These are phyloP conservation scores for Coccomyxa sp. DNA, from an alignment of 139 green algal species.

Conservation along the genomic window DNA sequence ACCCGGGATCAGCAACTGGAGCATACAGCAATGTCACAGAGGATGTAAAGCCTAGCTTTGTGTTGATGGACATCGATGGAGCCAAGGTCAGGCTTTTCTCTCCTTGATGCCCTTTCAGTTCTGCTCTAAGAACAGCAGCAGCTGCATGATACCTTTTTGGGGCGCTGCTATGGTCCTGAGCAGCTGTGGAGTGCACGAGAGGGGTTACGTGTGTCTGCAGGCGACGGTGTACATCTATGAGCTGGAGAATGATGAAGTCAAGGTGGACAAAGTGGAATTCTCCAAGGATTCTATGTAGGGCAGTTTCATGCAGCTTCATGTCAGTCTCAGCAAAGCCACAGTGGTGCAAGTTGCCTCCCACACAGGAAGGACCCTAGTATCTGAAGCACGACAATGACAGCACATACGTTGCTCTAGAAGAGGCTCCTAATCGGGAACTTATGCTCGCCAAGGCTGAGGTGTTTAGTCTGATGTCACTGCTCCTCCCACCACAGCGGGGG, in stretches of 20 bases:
- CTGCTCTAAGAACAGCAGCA: no score
- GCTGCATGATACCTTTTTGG: no score
- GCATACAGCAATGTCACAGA: conserved; percentile 58
- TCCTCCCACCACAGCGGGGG: conserved; percentile 72
- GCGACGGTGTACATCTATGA: conserved; percentile 94
- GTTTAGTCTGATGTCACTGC: no score
- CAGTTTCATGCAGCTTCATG: no score
- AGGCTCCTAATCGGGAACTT: no score
- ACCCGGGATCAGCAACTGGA: conserved; percentile 90
- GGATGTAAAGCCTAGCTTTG: conserved; percentile 73
- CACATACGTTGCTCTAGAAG: not conserved
- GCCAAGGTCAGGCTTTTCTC: conserved; percentile 54
- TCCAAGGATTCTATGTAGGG: not conserved
- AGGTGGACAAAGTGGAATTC: conserved; percentile 17
- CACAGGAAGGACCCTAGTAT: no score
- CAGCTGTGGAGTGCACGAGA: not conserved
- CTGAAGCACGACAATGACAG: not conserved
- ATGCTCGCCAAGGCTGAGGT: no score
- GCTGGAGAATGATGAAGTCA: conserved; percentile 69
- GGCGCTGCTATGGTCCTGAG: no score
- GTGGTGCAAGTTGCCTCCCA: no score
- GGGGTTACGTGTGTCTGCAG: conserved; percentile 20
- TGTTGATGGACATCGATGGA: conserved; percentile 94
- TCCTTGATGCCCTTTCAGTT: no score
- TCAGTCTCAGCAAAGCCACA: no score